A percentile compares a stretch with the other conserved stretches of the same genome.
Conservation (phyloP, 2,329 filamentous ascomycete species). For the Pseudogymnoascus sp. region DNA sequence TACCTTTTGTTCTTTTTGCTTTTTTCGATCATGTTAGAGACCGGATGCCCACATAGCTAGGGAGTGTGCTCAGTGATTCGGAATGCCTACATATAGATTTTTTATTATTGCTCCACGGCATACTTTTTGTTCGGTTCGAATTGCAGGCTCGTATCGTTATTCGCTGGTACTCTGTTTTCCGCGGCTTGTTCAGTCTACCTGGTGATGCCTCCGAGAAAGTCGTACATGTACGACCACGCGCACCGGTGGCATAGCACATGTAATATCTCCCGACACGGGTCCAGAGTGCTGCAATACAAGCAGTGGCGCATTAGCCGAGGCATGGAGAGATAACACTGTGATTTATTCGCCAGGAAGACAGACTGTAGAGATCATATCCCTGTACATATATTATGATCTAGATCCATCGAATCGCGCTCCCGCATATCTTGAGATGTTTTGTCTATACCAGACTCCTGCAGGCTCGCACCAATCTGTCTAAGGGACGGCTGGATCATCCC, state of each 20-base stretch:
- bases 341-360: background rate
- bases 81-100: slow-evolving; percentile 5
- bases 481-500: background rate
- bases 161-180: background rate
- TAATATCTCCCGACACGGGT: background rate
- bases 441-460: background rate
- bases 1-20: background rate
- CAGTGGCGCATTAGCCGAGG: background rate
- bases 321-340: background rate
- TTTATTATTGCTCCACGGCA: background rate
- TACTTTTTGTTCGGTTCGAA: background rate
- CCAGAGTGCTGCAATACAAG: background rate
- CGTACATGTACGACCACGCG: background rate
- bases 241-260: background rate
- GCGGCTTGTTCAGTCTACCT: background rate
- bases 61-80: slow-evolving; percentile 6
- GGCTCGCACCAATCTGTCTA: slow-evolving; percentile 1
- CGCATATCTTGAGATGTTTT: slow-evolving; percentile 1
- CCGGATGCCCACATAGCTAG: slow-evolving; percentile 6
- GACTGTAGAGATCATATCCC: slow-evolving; percentile 7
- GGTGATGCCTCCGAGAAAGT: background rate
- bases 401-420: slow-evolving; percentile 4
- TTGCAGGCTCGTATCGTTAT: background rate
- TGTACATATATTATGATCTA: slow-evolving; percentile 6
- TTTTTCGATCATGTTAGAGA: background rate